Base-by-base conservation (phyloP, 768 basidiomycete species). In the Daedaleopsis nitida region DNA sequence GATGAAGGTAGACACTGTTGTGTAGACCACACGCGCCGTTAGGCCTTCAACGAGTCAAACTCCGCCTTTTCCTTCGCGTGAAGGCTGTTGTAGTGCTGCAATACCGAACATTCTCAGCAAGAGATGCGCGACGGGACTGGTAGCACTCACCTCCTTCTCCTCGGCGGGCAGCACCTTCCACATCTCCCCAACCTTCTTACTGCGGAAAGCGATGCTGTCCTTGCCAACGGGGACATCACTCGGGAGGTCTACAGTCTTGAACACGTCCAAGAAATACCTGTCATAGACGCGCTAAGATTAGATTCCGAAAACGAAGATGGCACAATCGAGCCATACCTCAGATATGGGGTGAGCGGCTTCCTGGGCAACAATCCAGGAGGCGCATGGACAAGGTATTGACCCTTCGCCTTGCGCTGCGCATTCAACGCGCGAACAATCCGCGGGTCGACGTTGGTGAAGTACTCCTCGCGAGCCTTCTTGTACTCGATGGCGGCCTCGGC, bases 381-480 rank as follows among this genome's bases (percentile, higher is more conserved):
- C 3, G 5, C 1, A 32, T 35, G 52, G 17, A 53, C 39, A 10
- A 5, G 5, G 52, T 5, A 12, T 17, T 53, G 39, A 37, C 39
- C 19, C n/a, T 34, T 5, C 12, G 51, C 61, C 5, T 12, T 52
- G 48, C 49, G 38, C 42, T 64, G 56, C 12, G n/a, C 35, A n/a
- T 42, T 47, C 38, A 54, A 1, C 3, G 62, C 62, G 27, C 52
- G 45, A 6, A 66, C 14, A 48, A 63, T 14, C 13, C 52, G 58
- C 37, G 58, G 62, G 59, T 63, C 42, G 53, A 48, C 43, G 11
- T 42, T 57, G 17, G 10, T 13, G 43, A 47, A 48, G 52, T 56
- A 66, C 24, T 63, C 52, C 19, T 43, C 24, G 13, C 24, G 21
- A 1, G 39, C 43, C 52, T 60, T 45, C 9, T 21, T 14, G 12